A percentile compares a stretch with the other conserved stretches of the same genome.
phyloP scores from a whole-genome alignment of 2,329 filamentous ascomycete species.

The Elsinoe arachidis region DNA sequence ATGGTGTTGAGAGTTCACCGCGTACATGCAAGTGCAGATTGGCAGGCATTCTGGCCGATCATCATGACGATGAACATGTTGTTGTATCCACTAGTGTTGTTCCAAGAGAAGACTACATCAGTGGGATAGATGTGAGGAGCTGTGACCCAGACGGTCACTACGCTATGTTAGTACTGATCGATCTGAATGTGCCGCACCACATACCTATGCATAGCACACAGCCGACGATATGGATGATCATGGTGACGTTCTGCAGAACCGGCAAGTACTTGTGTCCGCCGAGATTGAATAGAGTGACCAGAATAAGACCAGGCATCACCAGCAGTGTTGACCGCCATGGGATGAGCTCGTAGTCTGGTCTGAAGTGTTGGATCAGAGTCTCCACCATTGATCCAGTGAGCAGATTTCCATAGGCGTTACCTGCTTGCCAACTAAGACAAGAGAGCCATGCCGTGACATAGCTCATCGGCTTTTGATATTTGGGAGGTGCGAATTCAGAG shows the following conservation, averaged over 20 bases:
- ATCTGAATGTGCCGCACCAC: not conserved
- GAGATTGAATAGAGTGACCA: not conserved
- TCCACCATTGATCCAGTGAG: constrained; percentile 6
- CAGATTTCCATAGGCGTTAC: constrained; percentile 11
- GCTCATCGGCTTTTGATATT: constrained; percentile 35
- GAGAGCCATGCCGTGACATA: constrained; percentile 40
- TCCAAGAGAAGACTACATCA: constrained; percentile 31
- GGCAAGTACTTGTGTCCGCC: constrained; percentile 4
- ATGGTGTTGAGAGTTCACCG: not conserved
- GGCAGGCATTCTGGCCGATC: constrained; percentile 26
- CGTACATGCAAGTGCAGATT: constrained; percentile 22
- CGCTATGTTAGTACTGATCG: not conserved
- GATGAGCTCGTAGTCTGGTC: constrained; percentile 8
- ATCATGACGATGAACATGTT: constrained; percentile 25
- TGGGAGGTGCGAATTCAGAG: constrained; percentile 36
- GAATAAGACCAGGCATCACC: not conserved
- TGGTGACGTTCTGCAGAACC: constrained; percentile 30
- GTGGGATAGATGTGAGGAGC: constrained; percentile 21
- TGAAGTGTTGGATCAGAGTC: not conserved
- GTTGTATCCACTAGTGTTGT: constrained; percentile 33
- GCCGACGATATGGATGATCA: constrained; percentile 30
- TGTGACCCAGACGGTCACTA: constrained; percentile 20
- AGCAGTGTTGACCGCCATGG: constrained; percentile 11
- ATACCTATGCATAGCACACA: not conserved
- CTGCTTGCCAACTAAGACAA: constrained; percentile 31